phyloP scores from a whole-genome alignment of 805 yeast genomes.

The Kregervanrija fluxuum region DNA sequence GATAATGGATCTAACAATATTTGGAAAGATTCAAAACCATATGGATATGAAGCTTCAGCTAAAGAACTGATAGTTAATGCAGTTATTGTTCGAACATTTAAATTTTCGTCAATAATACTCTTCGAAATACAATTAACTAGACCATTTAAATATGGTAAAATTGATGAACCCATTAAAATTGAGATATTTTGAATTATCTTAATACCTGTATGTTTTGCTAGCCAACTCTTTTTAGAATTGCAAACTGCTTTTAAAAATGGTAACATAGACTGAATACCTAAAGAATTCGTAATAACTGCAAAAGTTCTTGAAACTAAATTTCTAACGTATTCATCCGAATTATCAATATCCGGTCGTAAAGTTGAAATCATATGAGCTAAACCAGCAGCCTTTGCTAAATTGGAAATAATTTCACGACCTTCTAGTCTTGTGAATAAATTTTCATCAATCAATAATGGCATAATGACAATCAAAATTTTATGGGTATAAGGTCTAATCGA shows the following conservation, averaged over 20 bases:
- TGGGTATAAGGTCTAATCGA: conserved; percentile 66
- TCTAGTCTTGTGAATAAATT: conserved; percentile 68
- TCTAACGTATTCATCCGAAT: conserved; percentile 73
- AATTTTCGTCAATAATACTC: conserved; percentile 59
- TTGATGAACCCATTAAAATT: conserved; percentile 56
- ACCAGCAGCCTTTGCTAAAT: conserved; percentile 76
- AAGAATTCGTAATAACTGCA: conserved; percentile 75
- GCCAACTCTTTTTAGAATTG: conserved; percentile 68
- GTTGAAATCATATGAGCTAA: conserved; percentile 70
- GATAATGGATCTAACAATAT: conserved; percentile 66
- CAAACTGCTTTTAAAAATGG: conserved; percentile 83
- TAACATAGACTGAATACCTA: conserved; percentile 63
- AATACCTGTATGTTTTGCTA: conserved; percentile 77
- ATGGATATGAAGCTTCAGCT: conserved; percentile 79
- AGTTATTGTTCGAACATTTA: conserved; percentile 59
- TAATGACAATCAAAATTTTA: conserved; percentile 61
- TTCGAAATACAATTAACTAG: conserved; percentile 55
- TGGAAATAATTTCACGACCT: conserved; percentile 72
- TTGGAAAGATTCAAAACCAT: conserved; percentile 87
- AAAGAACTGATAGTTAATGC: conserved; percentile 66
- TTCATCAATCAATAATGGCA: conserved; percentile 77
- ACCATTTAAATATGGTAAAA: conserved; percentile 65
- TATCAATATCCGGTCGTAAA: conserved; percentile 75
- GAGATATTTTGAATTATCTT: conserved; percentile 74
- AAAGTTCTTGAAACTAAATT: conserved; percentile 69